Percentiles rank a stretch among this genome's conserved stretches.
These are phyloP conservation scores for Flaveria bidentis DNA, from an alignment of 129 eudicot species.

Conservation along the genomic window DNA sequence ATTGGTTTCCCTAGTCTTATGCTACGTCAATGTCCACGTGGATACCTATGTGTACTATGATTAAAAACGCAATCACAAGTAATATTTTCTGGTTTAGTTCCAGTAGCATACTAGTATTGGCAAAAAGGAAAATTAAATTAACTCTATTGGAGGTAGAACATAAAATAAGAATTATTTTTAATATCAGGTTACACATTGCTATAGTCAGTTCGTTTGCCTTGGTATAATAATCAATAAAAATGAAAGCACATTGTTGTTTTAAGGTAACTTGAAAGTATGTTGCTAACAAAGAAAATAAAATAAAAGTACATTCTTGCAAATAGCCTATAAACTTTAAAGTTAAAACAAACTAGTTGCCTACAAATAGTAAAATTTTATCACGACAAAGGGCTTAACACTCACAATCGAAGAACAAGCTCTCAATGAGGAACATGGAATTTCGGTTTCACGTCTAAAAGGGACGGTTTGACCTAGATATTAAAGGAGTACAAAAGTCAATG, in stretches of 20 bases:
- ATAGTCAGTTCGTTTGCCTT: not conserved
- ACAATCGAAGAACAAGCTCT: conserved; percentile 56
- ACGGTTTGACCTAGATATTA: conserved; percentile 40
- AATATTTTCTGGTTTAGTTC: not conserved
- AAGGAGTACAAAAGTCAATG: conserved; percentile 19
- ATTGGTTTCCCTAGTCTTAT: not conserved
- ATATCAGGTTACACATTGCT: conserved; percentile 6
- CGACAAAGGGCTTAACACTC: conserved; percentile 31
- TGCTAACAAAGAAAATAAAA: not conserved
- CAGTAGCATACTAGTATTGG: not conserved
- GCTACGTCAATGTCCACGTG: not conserved
- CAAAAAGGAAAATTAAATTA: not conserved
- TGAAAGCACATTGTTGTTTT: conserved; percentile 1
- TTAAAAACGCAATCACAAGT: not conserved
- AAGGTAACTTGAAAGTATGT: not conserved
- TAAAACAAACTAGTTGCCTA: not conserved
- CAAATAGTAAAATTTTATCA: not conserved
- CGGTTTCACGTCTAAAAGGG: conserved; percentile 24
- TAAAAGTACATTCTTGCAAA: not conserved
- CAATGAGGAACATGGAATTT: conserved; percentile 34
- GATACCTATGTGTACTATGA: not conserved
- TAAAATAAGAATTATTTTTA: not conserved
- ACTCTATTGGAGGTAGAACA: not conserved
- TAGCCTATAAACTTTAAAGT: not conserved
- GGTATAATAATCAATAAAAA: not conserved